Percentiles rank a stretch among this genome's conserved stretches.
phyloP scores from a whole-genome alignment of 108 stramenopile genomes.

The Nitzschia palea region DNA sequence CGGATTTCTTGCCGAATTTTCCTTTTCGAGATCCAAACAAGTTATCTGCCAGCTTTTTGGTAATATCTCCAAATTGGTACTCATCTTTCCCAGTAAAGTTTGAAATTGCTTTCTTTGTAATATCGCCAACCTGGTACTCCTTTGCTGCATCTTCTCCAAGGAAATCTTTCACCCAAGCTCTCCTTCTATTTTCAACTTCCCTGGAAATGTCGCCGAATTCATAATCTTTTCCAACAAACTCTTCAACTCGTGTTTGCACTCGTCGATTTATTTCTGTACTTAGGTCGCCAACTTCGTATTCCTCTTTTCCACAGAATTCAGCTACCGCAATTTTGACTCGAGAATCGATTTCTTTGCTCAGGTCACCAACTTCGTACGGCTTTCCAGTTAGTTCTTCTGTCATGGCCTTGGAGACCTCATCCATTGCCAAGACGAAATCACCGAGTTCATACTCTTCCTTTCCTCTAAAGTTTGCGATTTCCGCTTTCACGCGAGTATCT shows the following conservation, averaged over 20 bases:
- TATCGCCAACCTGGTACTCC: slow-evolving; percentile 65
- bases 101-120: slow-evolving; percentile 62
- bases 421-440: slow-evolving; percentile 76
- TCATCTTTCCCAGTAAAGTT: slow-evolving; percentile 73
- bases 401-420: slow-evolving; percentile 47
- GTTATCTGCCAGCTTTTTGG: slow-evolving; percentile 67
- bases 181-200: slow-evolving; percentile 58
- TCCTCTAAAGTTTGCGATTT: slow-evolving; percentile 63
- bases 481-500: slow-evolving; percentile 70
- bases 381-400: slow-evolving; percentile 74
- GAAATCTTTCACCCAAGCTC: slow-evolving; percentile 64
- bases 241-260: slow-evolving; percentile 55
- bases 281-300: slow-evolving; percentile 78
- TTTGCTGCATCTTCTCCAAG: slow-evolving; percentile 72
- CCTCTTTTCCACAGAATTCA: slow-evolving; percentile 61
- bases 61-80: slow-evolving; percentile 67
- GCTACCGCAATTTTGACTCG: slow-evolving; percentile 65
- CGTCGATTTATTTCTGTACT: slow-evolving; percentile 60
- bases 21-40: slow-evolving; percentile 43
- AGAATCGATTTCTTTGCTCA: slow-evolving; percentile 61
- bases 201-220: slow-evolving; percentile 60
- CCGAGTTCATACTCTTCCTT: slow-evolving; percentile 63
- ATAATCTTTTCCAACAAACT: slow-evolving; percentile 76
- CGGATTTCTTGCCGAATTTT: neutral
- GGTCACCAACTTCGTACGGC: slow-evolving; percentile 78